Base-by-base conservation (phyloP, 352 stramenopile genomes). In the Phytophthora pinifolia region DNA sequence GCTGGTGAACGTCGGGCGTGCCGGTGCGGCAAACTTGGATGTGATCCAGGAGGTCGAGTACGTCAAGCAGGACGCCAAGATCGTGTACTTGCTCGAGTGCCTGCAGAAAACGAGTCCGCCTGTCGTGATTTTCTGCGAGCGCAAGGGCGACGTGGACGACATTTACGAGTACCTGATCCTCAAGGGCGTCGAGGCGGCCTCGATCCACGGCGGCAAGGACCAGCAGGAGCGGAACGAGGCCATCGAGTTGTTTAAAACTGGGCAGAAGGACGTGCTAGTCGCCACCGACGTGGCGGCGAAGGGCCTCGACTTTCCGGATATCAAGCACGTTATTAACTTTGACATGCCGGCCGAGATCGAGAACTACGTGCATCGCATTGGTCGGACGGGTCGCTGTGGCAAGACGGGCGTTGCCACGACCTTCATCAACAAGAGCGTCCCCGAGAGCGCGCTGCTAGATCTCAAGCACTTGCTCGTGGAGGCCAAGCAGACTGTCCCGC, bases 321-420 rank as follows among this genome's bases (percentile, higher is more conserved):
- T 99, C 65, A 97, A 99, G 72, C 97, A 99, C 70, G 97, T 99
- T 13, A 99, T 99, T 58, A 99, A 99, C 70, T 99, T 99, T 65
- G 97, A 99, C 72, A 99, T 99, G 97, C 97, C 97, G 0, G 83
- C 79, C 34, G 96, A 99, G 70, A 99, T 99, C 64, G 97, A 99
- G 74, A 99, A 99, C 71, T 99, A 99, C 71, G 96, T 99, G 33
- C 97, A 99, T 91, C 83, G 97, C 48, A 99, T 99, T 60, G 97
- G 97, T 37, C 95, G 97, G 53, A 99, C 97, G 8, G 97, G 97
- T 33, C 96, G 97, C 33, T 98, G 94, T 63, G 97, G 97, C 9
- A 99, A 99, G 67, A 99, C 96, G 2, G 83, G 83, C 30, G 96
- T 99, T 0, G 97, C 97, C 1, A 99, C 97, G 9, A 99, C 97